These are phyloP conservation scores for Colletotrichum lindemuthianum DNA, from an alignment of 2,329 filamentous ascomycete genomes.

Conservation along the genomic window DNA sequence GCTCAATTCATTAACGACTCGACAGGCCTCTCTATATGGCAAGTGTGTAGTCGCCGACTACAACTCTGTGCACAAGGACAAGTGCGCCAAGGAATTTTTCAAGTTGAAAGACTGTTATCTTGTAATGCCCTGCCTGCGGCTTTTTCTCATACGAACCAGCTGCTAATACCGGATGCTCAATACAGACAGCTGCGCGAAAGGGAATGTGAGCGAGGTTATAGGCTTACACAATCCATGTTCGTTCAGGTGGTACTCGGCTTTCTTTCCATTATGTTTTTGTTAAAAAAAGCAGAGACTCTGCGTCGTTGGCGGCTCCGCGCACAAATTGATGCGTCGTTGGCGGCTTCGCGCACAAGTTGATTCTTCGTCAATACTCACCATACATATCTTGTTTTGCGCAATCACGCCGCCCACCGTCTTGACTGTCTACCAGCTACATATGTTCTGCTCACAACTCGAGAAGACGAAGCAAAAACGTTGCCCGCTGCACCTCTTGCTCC, in stretches of 20 bases:
- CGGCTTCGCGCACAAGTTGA: too few species aligned
- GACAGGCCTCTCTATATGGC: constrained; percentile 83
- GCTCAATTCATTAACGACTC: not conserved
- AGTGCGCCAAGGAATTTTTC: constrained; percentile 87
- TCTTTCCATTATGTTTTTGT: too few species aligned
- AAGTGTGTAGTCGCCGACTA: constrained; percentile 93
- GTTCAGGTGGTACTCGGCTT: too few species aligned
- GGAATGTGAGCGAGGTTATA: constrained; percentile 7
- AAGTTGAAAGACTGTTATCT: constrained; percentile 87
- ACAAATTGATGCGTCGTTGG: too few species aligned
- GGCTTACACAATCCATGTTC: too few species aligned
- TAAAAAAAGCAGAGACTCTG: too few species aligned
- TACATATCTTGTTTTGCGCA: too few species aligned
- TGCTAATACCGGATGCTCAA: constrained; percentile 5
- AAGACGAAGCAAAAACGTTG: constrained; percentile 80
- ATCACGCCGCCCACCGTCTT: too few species aligned
- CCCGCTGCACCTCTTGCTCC: constrained; percentile 86
- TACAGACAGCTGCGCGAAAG: constrained; percentile 32
- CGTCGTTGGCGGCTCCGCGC: too few species aligned
- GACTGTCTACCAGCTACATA: not conserved
- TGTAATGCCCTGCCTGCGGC: constrained; percentile 58
- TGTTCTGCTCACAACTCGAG: constrained; percentile 69
- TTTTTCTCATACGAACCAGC: not conserved
- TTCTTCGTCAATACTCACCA: too few species aligned
- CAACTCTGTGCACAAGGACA: constrained; percentile 89